These are phyloP conservation scores for Thalassiosira profunda DNA, from an alignment of 108 stramenopile species.

Conservation along the genomic window DNA sequence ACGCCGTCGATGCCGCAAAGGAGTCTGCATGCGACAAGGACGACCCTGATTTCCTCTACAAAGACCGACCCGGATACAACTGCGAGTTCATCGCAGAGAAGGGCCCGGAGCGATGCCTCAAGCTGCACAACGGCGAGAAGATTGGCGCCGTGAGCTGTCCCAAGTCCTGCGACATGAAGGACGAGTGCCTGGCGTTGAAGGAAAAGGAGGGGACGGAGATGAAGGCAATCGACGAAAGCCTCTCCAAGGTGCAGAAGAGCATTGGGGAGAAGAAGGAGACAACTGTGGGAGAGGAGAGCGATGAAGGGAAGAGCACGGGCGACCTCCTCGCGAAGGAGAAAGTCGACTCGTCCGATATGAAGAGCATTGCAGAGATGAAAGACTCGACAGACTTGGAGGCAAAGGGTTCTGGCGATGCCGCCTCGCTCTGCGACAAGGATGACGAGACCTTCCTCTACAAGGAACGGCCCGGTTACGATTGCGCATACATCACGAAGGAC, in stretches of 20 bases:
- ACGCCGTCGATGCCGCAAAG: background rate
- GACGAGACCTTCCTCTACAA: conserved; percentile 23
- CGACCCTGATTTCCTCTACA: background rate
- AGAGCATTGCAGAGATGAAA: background rate
- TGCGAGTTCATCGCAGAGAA: conserved; percentile 28
- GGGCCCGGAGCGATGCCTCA: conserved; percentile 28
- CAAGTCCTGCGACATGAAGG: conserved; percentile 25
- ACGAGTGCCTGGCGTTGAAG: conserved; percentile 13
- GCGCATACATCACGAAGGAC: conserved; percentile 6
- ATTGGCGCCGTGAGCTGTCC: conserved; percentile 34
- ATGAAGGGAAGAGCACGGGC: background rate
- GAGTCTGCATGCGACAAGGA: background rate
- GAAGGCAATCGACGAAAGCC: background rate
- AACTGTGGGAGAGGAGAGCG: background rate
- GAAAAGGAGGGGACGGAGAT: background rate
- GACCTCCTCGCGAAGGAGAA: background rate
- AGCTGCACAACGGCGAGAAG: conserved; percentile 20
- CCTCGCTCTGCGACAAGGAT: conserved; percentile 4
- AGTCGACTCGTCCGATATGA: background rate
- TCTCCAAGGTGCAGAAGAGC: background rate
- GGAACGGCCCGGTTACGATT: conserved; percentile 1
- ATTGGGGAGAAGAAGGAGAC: background rate
- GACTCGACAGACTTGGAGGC: background rate
- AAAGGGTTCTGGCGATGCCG: background rate
- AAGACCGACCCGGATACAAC: background rate